phyloP scores from a whole-genome alignment of 768 basidiomycete genomes.

The Lactarius akahatsu region DNA sequence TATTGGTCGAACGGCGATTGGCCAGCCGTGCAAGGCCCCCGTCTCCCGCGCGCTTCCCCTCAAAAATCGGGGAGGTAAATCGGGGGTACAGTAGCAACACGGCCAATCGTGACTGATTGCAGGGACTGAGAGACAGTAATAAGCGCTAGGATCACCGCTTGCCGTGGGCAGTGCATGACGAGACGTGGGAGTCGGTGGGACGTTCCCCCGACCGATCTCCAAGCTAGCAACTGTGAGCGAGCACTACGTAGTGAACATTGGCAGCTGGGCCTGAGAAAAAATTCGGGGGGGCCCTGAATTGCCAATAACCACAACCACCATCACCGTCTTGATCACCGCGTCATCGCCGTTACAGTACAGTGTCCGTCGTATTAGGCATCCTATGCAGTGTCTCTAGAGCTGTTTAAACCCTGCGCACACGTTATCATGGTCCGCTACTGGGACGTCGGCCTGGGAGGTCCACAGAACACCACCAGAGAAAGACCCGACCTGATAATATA shows the following conservation, averaged over 20 bases:
- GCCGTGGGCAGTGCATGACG: neutral
- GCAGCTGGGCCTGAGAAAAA: neutral
- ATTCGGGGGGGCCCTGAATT: neutral
- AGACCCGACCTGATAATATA: neutral
- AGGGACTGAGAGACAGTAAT: neutral
- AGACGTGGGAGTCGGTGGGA: neutral
- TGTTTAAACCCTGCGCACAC: neutral
- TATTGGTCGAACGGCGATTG: neutral
- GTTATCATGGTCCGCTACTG: neutral
- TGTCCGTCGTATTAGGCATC: neutral
- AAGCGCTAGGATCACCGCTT: neutral
- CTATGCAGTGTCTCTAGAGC: neutral
- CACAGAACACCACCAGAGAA: neutral
- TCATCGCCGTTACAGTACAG: neutral
- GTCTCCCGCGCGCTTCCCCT: neutral
- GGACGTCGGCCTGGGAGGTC: neutral
- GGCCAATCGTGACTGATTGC: no score
- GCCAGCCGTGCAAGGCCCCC: neutral
- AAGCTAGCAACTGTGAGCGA: neutral
- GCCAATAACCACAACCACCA: neutral
- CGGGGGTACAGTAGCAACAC: neutral
- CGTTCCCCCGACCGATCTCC: neutral
- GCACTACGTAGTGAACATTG: neutral
- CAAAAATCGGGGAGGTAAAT: neutral
- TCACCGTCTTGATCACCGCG: neutral